phyloP scores from a whole-genome alignment of 2,329 filamentous ascomycete genomes.

The Botrytis medusae region DNA sequence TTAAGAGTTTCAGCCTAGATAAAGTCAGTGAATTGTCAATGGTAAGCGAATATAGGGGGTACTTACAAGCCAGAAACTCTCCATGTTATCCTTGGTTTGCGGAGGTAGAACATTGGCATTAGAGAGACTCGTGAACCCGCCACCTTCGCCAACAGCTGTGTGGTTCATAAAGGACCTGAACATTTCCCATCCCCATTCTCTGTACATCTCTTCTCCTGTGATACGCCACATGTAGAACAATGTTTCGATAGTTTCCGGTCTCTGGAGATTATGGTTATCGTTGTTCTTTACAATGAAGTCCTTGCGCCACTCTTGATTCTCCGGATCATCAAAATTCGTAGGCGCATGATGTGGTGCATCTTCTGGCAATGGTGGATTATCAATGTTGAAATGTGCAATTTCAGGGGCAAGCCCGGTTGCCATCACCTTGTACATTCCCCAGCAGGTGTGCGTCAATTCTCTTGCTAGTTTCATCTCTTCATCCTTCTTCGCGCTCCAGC shows the following conservation, averaged over 20 bases:
- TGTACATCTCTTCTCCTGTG: constrained; percentile 83
- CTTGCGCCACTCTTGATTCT: constrained; percentile 64
- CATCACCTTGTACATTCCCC: constrained; percentile 93
- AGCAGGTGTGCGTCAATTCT: constrained; percentile 95
- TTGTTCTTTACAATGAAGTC: constrained; percentile 78
- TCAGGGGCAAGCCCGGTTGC: constrained; percentile 90
- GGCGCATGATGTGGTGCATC: constrained; percentile 51
- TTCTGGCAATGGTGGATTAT: constrained; percentile 64
- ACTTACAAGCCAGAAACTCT: constrained; percentile 94
- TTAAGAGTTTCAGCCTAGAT: constrained; percentile 88
- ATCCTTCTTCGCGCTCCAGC: constrained; percentile 78
- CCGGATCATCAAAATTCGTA: constrained; percentile 52
- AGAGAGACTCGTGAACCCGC: constrained; percentile 78
- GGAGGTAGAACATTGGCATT: constrained; percentile 75
- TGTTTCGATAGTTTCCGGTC: constrained; percentile 94
- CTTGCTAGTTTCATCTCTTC: constrained; percentile 83
- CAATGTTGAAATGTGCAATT: constrained; percentile 86
- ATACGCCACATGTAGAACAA: constrained; percentile 99
- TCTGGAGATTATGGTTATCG: constrained; percentile 91
- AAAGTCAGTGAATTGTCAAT: constrained; percentile 25
- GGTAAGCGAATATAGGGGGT: neutral
- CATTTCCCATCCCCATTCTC: constrained; percentile 98
- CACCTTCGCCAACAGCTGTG: constrained; percentile 73
- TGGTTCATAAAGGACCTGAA: constrained; percentile 88
- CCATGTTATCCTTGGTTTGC: constrained; percentile 82